These are phyloP conservation scores for Aurantiochytrium sp. DNA, from an alignment of 108 stramenopile genomes.

Conservation along the genomic window DNA sequence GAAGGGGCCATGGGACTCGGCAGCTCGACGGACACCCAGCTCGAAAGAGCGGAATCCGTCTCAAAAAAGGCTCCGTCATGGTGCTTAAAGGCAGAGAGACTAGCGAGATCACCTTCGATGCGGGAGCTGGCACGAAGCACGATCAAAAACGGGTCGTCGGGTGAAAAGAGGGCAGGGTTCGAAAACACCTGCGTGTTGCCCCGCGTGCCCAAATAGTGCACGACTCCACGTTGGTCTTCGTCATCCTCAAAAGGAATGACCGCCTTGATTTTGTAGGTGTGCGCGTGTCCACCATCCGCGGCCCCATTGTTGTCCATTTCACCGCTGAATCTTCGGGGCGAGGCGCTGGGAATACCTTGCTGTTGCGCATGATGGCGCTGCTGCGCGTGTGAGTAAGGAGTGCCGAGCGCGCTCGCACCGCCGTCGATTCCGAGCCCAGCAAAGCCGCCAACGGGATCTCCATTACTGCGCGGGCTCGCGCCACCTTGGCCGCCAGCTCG, in stretches of 20 bases:
- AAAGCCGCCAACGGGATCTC: no score
- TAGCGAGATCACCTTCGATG: slow-evolving; percentile 1
- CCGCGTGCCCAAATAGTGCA: neutral
- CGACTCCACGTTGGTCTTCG: neutral
- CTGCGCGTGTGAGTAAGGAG: neutral
- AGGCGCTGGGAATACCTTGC: neutral
- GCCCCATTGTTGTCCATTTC: neutral
- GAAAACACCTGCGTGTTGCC: neutral
- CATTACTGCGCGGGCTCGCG: no score
- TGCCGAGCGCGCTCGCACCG: no score
- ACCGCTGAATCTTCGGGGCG: neutral
- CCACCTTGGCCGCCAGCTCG: no score
- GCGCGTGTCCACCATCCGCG: neutral
- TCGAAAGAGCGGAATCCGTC: slow-evolving; percentile 8
- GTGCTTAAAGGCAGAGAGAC: neutral
- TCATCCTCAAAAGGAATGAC: neutral
- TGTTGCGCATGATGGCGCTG: neutral
- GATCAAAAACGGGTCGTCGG: neutral
- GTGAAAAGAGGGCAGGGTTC: slow-evolving; percentile 12
- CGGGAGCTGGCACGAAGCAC: neutral
- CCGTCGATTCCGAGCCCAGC: no score
- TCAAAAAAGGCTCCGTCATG: slow-evolving; percentile 5
- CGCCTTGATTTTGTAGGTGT: neutral
- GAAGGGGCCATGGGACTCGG: neutral
- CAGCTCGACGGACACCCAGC: slow-evolving; percentile 10